Evolutionary conservation across 352 stramenopile species (phyloP), one percentile per base, ranked within the genome.

Genomic region (Pythium scleroteichum): DNA sequence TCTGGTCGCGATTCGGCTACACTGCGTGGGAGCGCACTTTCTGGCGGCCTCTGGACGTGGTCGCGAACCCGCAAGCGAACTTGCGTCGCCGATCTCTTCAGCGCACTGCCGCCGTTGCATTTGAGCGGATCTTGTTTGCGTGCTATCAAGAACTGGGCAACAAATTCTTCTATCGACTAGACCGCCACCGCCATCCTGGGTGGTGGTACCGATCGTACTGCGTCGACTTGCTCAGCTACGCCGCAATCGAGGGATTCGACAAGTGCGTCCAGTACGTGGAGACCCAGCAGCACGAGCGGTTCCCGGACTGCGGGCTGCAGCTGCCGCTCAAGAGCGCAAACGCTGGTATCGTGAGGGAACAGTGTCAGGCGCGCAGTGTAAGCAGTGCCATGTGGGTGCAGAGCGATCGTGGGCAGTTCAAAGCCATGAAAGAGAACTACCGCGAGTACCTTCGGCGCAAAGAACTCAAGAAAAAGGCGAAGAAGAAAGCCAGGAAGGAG

Each of bases 11-110:
- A 2, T 64, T 80, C 20, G 56, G 59, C 5, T 75, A 51, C 9
- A 65, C 64, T 2, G 79, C 80, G 41, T 86, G 79, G 79, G 76
- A 88, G 44, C 79, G 76, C 41, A 63, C 72, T 9, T 88, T 88
- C 53, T 88, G 79, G 75, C 8, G 32, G 12, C 72, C 75, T 3
- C 54, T 62, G n/a, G 9, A 13, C 2, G 24, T 27, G 9, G 64
- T 70, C 0, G 26, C 16, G 16, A 9, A 50, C 50, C 41, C 38
- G 59, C 60, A 17, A 29, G 40, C 17, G 66, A 68, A 47, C 55
- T 53, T 22, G 45, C 46, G 42, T 24, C 74, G 74, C 40, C 72
- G 69, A 38, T 47, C 54, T 13, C 75, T 72, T 12, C 79, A 86
- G 42, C 63, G 71, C 16, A 22, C 57, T 10, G 75, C 76, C 19